Evolutionary conservation across 2,329 filamentous ascomycete genomes (phyloP).

Genomic region (Colletotrichum sp.): DNA sequence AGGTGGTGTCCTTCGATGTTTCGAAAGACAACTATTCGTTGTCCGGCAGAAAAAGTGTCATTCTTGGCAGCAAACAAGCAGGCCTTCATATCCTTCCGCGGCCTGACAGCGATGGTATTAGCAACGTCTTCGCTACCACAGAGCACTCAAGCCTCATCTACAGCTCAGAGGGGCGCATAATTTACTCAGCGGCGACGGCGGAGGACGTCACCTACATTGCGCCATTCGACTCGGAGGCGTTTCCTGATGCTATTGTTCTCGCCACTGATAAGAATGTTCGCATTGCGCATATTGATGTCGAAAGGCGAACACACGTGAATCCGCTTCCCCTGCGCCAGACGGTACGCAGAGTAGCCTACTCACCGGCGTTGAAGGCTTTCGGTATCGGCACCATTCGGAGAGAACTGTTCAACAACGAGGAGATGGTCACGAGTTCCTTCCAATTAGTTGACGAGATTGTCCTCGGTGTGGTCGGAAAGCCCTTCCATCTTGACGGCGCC

Average conservation of each 20-base stretch:
- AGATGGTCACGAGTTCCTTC: slow-evolving; percentile 81
- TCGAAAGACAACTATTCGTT: slow-evolving; percentile 66
- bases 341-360: slow-evolving; percentile 87
- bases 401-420: slow-evolving; percentile 71
- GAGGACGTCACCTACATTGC: slow-evolving; percentile 84
- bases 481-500: slow-evolving; percentile 61
- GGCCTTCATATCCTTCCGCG: slow-evolving; percentile 78
- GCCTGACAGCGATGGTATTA: slow-evolving; percentile 61
- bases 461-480: slow-evolving; percentile 77
- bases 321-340: slow-evolving; percentile 81
- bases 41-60: slow-evolving; percentile 77
- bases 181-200: slow-evolving; percentile 93
- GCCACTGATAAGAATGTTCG: slow-evolving; percentile 79
- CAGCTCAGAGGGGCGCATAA: slow-evolving; percentile 81
- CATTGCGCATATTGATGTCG: slow-evolving; percentile 81
- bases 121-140: slow-evolving; percentile 89
- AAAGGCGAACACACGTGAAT: slow-evolving; percentile 87
- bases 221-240: slow-evolving; percentile 81
- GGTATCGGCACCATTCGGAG: slow-evolving; percentile 86
- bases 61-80: slow-evolving; percentile 85
- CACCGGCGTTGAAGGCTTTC: slow-evolving; percentile 78
- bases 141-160: slow-evolving; percentile 96
- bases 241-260: slow-evolving; percentile 80
- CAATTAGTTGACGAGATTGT: slow-evolving; percentile 89
- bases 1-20: slow-evolving; percentile 83